These are phyloP conservation scores for Starmerella floris DNA, from an alignment of 805 yeast genomes.

Conservation along the genomic window DNA sequence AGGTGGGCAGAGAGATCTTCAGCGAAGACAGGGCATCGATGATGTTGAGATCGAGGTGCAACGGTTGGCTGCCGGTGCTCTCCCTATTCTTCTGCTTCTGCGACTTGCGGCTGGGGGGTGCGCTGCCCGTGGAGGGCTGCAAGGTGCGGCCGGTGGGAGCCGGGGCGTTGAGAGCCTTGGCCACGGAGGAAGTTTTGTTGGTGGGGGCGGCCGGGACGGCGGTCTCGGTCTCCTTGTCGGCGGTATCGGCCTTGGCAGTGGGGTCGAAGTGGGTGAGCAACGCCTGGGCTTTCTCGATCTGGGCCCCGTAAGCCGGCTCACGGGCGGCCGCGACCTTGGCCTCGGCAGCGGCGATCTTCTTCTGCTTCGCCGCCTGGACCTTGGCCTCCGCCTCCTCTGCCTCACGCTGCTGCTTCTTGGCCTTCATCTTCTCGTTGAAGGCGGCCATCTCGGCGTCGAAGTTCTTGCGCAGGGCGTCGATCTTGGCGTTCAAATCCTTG, in stretches of 20 bases:
- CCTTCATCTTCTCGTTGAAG: constrained; percentile 60
- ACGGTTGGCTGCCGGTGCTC: constrained; percentile 28
- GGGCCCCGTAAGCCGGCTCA: constrained; percentile 70
- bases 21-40: constrained; percentile 65
- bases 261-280: constrained; percentile 69
- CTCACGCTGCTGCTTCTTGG: constrained; percentile 58
- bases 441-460: constrained; percentile 59
- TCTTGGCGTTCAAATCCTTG: constrained; percentile 46
- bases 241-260: constrained; percentile 35
- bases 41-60: constrained; percentile 67
- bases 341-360: constrained; percentile 50
- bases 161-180: constrained; percentile 10
- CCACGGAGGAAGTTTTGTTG: constrained; percentile 3
- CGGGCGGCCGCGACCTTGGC: constrained; percentile 57
- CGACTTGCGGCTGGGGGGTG: constrained; percentile 35
- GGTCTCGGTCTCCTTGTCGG: constrained; percentile 14
- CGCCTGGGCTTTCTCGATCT: constrained; percentile 62
- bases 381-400: constrained; percentile 54
- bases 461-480: constrained; percentile 37
- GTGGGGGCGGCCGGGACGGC: constrained; percentile 23
- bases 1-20: constrained; percentile 64
- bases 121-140: constrained; percentile 21
- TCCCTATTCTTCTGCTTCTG: constrained; percentile 29
- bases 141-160: neutral
- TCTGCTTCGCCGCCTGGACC: constrained; percentile 37